Evolutionary conservation across 2,329 filamentous ascomycete genomes (phyloP).

Genomic region (Alternaria gansuensis): DNA sequence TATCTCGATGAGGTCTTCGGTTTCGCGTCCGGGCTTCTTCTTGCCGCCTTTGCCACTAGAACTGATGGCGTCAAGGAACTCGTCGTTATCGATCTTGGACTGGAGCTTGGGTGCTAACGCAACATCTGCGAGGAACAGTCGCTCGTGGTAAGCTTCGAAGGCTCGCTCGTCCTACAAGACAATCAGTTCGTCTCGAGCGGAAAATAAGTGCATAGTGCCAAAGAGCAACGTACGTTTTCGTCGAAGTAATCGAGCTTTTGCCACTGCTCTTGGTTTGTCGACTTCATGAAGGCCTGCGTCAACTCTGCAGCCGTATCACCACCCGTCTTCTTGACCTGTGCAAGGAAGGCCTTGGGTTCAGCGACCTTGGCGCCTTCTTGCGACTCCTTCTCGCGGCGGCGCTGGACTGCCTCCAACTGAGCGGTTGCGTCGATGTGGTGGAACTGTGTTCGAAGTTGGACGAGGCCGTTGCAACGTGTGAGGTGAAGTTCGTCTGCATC

Average conservation of each 20-base stretch:
- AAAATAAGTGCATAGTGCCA: background rate
- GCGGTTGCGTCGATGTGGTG: constrained; percentile 88
- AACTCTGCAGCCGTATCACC: constrained; percentile 73
- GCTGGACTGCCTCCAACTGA: constrained; percentile 70
- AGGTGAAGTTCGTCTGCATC: constrained; percentile 80
- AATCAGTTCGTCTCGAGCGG: constrained; percentile 16
- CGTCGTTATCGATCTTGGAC: constrained; percentile 64
- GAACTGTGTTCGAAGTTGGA: constrained; percentile 89
- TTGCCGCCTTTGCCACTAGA: constrained; percentile 55
- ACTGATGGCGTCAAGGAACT: constrained; percentile 71
- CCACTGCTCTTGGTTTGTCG: constrained; percentile 86
- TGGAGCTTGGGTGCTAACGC: constrained; percentile 60
- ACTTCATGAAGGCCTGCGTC: constrained; percentile 78
- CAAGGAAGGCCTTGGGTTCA: constrained; percentile 80
- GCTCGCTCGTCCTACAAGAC: constrained; percentile 66
- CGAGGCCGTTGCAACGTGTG: constrained; percentile 80
- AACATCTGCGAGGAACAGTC: constrained; percentile 67
- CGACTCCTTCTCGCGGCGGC: constrained; percentile 57
- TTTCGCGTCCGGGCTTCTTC: constrained; percentile 50
- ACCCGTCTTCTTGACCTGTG: constrained; percentile 81
- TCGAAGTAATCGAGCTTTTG: constrained; percentile 79
- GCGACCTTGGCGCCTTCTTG: constrained; percentile 55
- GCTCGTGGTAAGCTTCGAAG: constrained; percentile 78
- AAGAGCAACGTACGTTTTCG: constrained; percentile 68
- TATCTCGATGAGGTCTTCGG: constrained; percentile 43